phyloP scores from a whole-genome alignment of 306 rosid genomes.

The Casuarina glauca region DNA sequence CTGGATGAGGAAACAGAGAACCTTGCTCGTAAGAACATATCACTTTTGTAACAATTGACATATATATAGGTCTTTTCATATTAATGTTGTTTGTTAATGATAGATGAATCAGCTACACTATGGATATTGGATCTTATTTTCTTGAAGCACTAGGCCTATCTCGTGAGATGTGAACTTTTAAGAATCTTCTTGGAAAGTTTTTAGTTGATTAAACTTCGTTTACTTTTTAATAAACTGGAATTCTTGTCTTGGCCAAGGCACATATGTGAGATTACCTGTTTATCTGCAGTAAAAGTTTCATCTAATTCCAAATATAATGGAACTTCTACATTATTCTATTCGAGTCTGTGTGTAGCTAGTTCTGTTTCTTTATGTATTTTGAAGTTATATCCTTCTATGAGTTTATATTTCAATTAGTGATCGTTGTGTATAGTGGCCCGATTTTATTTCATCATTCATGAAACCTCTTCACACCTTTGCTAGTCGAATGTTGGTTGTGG shows the following conservation, averaged over 20 bases:
- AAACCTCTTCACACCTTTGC: not conserved
- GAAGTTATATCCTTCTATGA: not conserved
- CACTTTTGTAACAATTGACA: not conserved
- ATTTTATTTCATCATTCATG: not conserved
- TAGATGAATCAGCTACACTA: not conserved
- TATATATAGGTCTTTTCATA: not conserved
- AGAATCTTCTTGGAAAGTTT: not conserved
- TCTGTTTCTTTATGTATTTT: not conserved
- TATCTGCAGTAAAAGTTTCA: no score
- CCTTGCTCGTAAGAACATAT: constrained; percentile 63
- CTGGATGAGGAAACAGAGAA: constrained; percentile 84
- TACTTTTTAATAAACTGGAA: not conserved
- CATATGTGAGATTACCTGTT: no score
- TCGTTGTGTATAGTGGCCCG: not conserved
- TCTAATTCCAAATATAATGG: no score
- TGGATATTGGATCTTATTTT: not conserved
- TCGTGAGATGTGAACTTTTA: not conserved
- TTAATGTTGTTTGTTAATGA: not conserved
- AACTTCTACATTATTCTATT: no score
- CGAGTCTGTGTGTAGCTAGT: not conserved
- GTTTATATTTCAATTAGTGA: not conserved
- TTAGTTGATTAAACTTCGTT: not conserved
- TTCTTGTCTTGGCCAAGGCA: not conserved
- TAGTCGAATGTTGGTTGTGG: not conserved
- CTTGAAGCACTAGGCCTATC: not conserved